phyloP scores from a whole-genome alignment of 306 rosid genomes.

The Carpinus viminea region DNA sequence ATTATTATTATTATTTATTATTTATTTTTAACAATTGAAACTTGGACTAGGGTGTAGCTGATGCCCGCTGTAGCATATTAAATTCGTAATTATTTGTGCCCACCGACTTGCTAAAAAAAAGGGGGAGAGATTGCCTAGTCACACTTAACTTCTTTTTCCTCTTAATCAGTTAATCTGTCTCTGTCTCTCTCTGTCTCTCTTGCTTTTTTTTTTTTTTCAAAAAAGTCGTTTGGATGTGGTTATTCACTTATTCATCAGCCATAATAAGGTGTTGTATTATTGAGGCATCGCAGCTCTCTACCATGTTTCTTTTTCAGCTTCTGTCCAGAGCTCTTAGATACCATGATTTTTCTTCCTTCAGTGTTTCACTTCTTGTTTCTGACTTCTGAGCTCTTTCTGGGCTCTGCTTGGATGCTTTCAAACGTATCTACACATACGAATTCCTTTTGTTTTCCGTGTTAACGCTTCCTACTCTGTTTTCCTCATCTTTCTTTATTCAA shows the following conservation, averaged over 20 bases:
- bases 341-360: constrained; percentile 7
- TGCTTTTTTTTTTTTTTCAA: not conserved
- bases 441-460: not conserved
- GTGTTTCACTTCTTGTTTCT: constrained; percentile 14
- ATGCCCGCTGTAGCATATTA: no score
- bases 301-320: constrained; percentile 10
- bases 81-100: no score
- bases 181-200: not conserved
- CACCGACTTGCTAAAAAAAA: no score
- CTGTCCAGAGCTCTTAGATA: not conserved
- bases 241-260: not conserved
- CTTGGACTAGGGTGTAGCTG: no score
- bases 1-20: no score
- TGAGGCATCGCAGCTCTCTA: not conserved
- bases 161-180: no score
- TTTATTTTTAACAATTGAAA: no score
- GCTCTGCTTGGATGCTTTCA: no score
- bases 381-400: not conserved
- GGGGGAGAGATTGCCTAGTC: no score
- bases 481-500: not conserved
- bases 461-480: not conserved
- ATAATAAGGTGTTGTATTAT: not conserved
- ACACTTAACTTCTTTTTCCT: no score
- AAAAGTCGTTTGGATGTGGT: not conserved
- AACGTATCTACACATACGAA: no score